phyloP scores from a whole-genome alignment of 345 rosid species.

The Eucalyptus regnans region DNA sequence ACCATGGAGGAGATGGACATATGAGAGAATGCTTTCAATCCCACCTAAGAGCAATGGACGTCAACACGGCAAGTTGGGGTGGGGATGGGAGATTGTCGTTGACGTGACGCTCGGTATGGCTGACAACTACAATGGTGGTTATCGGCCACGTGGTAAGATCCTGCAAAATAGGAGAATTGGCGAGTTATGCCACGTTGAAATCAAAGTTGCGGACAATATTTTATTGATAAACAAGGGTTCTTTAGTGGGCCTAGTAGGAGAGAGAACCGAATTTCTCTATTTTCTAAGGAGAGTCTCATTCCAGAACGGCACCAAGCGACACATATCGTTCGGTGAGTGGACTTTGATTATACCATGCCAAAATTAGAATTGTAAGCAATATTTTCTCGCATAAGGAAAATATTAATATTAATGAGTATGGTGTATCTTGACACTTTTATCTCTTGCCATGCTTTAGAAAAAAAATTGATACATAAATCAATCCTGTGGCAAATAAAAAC shows the following conservation, averaged over 20 bases:
- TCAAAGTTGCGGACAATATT: fast-evolving
- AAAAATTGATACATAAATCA: not conserved
- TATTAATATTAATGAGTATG: too few species aligned
- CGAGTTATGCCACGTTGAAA: fast-evolving
- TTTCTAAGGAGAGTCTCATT: too few species aligned
- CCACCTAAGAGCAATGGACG: not conserved
- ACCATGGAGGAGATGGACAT: not conserved
- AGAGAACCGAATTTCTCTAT: too few species aligned
- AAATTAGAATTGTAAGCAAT: fast-evolving
- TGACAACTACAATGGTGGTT: not conserved
- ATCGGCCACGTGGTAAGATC: too few species aligned
- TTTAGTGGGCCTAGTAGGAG: too few species aligned
- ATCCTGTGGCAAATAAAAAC: not conserved
- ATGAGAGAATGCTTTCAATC: not conserved
- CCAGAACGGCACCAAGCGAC: fast-evolving
- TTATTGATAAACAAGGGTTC: fast-evolving
- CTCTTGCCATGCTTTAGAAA: not conserved
- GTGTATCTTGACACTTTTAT: not conserved
- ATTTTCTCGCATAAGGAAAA: too few species aligned
- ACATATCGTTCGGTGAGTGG: fast-evolving
- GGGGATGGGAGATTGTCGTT: not conserved
- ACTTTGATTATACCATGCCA: fast-evolving
- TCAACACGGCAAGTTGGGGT: not conserved
- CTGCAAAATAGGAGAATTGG: fast-evolving
- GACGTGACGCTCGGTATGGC: not conserved